These are phyloP conservation scores for Aquilaria agallochum DNA, from an alignment of 441 rosid species.

Conservation along the genomic window DNA sequence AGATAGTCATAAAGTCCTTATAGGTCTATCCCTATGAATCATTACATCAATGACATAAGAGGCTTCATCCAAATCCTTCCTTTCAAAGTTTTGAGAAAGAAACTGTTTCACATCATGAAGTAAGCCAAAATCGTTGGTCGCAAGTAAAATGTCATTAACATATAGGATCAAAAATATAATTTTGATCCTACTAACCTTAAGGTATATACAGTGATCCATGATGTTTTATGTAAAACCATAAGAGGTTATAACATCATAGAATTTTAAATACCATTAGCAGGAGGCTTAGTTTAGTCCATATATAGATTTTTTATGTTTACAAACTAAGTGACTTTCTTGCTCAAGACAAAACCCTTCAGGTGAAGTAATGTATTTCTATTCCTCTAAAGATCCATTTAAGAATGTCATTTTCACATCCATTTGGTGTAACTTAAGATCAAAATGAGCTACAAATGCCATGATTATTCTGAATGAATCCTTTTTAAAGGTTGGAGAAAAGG, in stretches of 20 bases:
- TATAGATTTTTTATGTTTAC: background rate
- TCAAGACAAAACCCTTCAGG: too few relatives aligned
- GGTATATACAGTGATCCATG: too few relatives aligned
- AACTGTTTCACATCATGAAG: too few relatives aligned
- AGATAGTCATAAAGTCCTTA: background rate
- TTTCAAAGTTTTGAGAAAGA: too few relatives aligned
- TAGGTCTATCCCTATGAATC: background rate
- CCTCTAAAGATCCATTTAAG: too few relatives aligned
- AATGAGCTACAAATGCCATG: background rate
- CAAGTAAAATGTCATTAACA: background rate
- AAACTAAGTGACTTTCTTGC: background rate
- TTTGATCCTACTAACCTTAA: too few relatives aligned
- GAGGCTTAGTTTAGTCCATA: slow-evolving; percentile 1
- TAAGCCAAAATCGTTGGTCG: background rate
- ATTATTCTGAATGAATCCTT: too few relatives aligned
- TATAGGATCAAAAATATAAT: background rate
- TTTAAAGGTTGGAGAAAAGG: background rate
- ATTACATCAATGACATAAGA: background rate
- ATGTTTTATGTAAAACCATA: too few relatives aligned
- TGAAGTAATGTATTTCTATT: too few relatives aligned
- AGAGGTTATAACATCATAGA: too few relatives aligned
- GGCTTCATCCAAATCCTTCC: too few relatives aligned
- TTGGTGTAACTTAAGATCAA: background rate
- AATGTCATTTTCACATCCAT: background rate
- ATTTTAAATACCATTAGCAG: background rate